Evolutionary conservation across 2,329 filamentous ascomycete genomes (phyloP).

Genomic region (Trichoderma sp.): DNA sequence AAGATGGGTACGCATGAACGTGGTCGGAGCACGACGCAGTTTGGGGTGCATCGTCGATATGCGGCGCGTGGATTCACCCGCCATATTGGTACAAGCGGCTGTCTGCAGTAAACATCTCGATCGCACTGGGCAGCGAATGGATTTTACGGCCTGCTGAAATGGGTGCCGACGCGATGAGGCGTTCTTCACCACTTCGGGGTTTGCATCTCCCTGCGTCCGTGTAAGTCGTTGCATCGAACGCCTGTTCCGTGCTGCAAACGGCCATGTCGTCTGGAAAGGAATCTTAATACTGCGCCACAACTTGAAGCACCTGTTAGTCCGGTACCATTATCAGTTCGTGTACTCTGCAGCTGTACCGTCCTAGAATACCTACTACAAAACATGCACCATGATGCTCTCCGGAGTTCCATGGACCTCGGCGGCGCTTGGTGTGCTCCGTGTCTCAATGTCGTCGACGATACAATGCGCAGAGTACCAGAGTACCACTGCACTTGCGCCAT

Average conservation of each 20-base stretch:
- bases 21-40: neutral
- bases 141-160: neutral
- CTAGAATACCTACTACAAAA: neutral
- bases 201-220: neutral
- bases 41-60: neutral
- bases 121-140: neutral
- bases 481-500: neutral
- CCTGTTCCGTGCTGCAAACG: conserved; percentile 4
- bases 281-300: too few species aligned
- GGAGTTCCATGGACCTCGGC: neutral
- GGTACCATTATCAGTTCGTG: neutral
- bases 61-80: neutral
- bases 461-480: neutral
- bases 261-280: neutral
- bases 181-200: neutral
- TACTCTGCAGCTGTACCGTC: neutral
- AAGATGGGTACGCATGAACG: neutral
- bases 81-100: neutral
- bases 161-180: neutral
- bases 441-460: neutral
- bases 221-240: neutral
- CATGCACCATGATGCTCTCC: neutral
- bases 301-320: too few species aligned
- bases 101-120: neutral
- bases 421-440: neutral